Evolutionary conservation across 192 early-diverging fungal species (phyloP), one percentile per base, ranked within the genome.

Genomic region (Diversispora epigaea): DNA sequence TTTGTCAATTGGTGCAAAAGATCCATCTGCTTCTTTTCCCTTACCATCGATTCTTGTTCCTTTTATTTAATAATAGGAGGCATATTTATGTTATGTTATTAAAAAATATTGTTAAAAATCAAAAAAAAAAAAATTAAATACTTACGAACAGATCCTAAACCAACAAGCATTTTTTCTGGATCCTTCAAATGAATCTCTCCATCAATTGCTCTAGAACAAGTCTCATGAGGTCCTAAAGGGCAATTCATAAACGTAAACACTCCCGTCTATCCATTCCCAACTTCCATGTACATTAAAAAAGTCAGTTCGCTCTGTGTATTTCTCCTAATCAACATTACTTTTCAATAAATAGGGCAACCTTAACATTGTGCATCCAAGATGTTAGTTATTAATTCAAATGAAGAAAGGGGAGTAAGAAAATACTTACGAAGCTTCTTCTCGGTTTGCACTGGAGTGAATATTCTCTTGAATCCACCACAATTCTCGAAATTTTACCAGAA

Each of bases 391-490:
- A 45, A 0, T 17, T 6, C 17, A 6, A 63, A 12, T 7, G 40
- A 4, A 15, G 15, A 12, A 39, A 3, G 8, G 40, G 6, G 6
- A 63, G 0, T 39, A 68, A 50, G 47, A 68, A 50, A 68, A 45
- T 50, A 68, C 66, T 68, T 68, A 68, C 66, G 66, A 50, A 50
- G 45, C 66, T 0, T 68, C 45, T 68, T 68, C 66, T 45, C 66
- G 47, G 12, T 68, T 68, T 68, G 66, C 66, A 21, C 22, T 68
- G 14, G 47, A 45, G 47, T 68, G 66, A 47, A 68, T 21, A 68
- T 49, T 68, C 47, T 45, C 66, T 68, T 68, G 66, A 45, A 47
- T 68, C 66, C 66, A 68, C 66, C 66, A 68, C 66, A 68, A 50
- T 68, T 68, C 61, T 63, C 61, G 61, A 63, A 63, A 63, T 63